Evolutionary conservation across 257 asterid species (phyloP).

Genomic region (Gentiana straminea): DNA sequence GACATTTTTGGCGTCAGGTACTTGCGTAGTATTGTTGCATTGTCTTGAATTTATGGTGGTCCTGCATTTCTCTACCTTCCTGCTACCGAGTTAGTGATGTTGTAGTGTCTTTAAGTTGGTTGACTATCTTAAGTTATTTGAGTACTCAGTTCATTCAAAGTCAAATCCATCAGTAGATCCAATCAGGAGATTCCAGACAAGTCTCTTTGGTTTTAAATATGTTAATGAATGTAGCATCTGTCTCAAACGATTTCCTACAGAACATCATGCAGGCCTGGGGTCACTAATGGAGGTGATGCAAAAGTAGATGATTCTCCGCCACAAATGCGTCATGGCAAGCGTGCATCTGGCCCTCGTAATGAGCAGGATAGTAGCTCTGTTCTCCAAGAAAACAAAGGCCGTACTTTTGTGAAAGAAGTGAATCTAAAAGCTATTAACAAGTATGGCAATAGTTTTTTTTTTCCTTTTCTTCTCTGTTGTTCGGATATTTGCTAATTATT

Average conservation of each 20-base stretch:
- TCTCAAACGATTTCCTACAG: neutral
- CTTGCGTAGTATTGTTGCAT: neutral
- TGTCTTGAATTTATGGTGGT: neutral
- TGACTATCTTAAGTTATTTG: neutral
- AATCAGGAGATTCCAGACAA: neutral
- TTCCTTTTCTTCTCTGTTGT: neutral
- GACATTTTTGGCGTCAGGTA: constrained; percentile 75
- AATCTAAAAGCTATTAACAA: constrained; percentile 59
- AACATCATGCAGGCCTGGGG: constrained; percentile 42
- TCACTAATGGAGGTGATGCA: constrained; percentile 52
- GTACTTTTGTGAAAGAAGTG: constrained; percentile 57
- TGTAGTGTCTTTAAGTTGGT: neutral
- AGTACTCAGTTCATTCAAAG: too few species aligned
- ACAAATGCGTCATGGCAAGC: constrained; percentile 53
- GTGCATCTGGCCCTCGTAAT: constrained; percentile 37
- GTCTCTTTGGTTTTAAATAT: neutral
- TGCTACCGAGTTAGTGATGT: too few species aligned
- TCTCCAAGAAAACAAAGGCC: constrained; percentile 71
- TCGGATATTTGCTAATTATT: too few species aligned
- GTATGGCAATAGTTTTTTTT: constrained; percentile 25
- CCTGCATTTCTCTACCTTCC: neutral
- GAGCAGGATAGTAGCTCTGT: constrained; percentile 57
- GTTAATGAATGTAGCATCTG: constrained; percentile 6
- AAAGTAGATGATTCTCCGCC: constrained; percentile 51
- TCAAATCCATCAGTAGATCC: too few species aligned